A percentile compares a stretch with the other conserved stretches of the same genome.
These are phyloP conservation scores for Stylonectria norvegica DNA, from an alignment of 2,329 filamentous ascomycete species.

Conservation along the genomic window DNA sequence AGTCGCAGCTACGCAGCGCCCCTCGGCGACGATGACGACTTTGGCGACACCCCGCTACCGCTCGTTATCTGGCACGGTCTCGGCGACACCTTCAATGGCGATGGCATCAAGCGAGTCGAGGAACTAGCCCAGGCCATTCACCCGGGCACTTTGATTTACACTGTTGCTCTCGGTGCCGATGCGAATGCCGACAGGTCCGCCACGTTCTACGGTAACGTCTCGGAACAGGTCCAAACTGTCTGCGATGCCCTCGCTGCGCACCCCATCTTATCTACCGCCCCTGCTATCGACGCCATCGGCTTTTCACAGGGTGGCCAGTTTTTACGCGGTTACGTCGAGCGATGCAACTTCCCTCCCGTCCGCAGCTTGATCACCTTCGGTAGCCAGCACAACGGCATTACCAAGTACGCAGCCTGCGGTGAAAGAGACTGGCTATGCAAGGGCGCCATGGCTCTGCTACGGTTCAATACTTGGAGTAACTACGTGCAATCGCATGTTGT, in stretches of 20 bases:
- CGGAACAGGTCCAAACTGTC: constrained; percentile 69
- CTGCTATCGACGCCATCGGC: constrained; percentile 83
- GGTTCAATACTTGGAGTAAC: constrained; percentile 73
- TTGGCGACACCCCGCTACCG: constrained; percentile 69
- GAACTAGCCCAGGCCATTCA: constrained; percentile 68
- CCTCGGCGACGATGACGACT: constrained; percentile 33
- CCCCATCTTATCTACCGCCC: constrained; percentile 75
- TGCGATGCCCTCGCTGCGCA: constrained; percentile 74
- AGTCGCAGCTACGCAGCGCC: constrained; percentile 18
- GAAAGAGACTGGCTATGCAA: constrained; percentile 75
- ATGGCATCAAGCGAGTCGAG: constrained; percentile 70
- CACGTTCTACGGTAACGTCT: constrained; percentile 89
- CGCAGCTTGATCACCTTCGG: constrained; percentile 83
- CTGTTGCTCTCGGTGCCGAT: constrained; percentile 67
- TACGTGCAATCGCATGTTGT: constrained; percentile 79
- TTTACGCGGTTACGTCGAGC: constrained; percentile 83
- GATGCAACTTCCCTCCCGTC: constrained; percentile 75
- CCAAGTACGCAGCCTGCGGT: constrained; percentile 72
- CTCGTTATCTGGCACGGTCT: constrained; percentile 91
- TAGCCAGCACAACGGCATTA: constrained; percentile 89
- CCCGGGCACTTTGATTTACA: constrained; percentile 81
- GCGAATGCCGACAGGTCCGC: constrained; percentile 69
- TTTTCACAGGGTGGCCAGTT: constrained; percentile 97
- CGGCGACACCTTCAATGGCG: constrained; percentile 70
- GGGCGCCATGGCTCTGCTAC: constrained; percentile 72